These are phyloP conservation scores for Isoetes taiwanensis DNA, from an alignment of 75 land plant species.

Conservation along the genomic window DNA sequence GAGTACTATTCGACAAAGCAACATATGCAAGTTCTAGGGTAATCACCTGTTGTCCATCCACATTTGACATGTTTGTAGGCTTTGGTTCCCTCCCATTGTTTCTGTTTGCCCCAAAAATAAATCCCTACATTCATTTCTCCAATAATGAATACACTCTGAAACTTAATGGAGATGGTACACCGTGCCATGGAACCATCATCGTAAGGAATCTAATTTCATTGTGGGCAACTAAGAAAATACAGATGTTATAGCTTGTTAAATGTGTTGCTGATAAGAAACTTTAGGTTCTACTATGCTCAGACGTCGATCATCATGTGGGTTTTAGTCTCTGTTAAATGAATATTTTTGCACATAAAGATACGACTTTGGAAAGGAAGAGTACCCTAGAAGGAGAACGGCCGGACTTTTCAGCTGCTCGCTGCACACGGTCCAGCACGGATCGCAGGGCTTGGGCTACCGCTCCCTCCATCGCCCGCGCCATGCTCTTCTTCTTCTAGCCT, in stretches of 20 bases:
- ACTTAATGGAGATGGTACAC: no score
- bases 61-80: no score
- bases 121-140: no score
- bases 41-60: no score
- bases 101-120: no score
- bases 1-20: not conserved
- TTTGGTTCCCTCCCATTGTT: no score
- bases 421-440: constrained; percentile 15
- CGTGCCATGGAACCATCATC: no score
- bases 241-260: not conserved
- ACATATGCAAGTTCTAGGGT: not conserved
- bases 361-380: not conserved
- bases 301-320: no score
- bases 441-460: constrained; percentile 18
- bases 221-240: not conserved
- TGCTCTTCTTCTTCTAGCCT: not conserved
- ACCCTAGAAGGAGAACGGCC: constrained; percentile 17
- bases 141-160: no score
- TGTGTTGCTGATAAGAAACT: not conserved
- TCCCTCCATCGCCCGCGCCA: constrained; percentile 16
- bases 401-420: constrained; percentile 11
- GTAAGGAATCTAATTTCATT: not conserved
- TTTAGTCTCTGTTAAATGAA: not conserved
- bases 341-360: not conserved
- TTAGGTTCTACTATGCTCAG: not conserved